Evolutionary conservation across 140 eudicot genomes (phyloP), one percentile per base, ranked within the genome.

Genomic region (Erigeron philadelphicus): DNA sequence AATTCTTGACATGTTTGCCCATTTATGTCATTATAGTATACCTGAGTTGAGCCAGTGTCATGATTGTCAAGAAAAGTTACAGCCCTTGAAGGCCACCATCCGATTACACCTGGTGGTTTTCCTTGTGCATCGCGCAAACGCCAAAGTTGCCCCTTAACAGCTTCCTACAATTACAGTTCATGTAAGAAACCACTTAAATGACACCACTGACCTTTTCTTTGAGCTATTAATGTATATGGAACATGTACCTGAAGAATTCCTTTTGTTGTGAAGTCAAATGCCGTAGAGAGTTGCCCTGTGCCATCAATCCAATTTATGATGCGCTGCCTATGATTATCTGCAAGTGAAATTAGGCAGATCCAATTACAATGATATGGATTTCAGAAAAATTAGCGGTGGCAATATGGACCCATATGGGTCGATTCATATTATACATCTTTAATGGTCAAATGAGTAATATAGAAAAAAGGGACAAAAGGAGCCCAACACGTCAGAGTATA

Each of bases 251-350:
- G 97, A 71, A 91, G 96, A 70, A 91, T 86, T 62, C 96, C 97
- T 76, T 91, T 91, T 2, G 97, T 91, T 61, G 97, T 91, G 82
- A 91, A 91, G 80, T 91, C 97, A 73, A 91, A 91, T 44, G 97
- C 96, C 18, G 96, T 75, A 43, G 97, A 75, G 69, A 86, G 85
- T 75, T 88, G 86, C 38, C 96, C 95, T 11, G 95, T 74, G 71
- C 78, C 84, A 73, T 91, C 97, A 64, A 91, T 86, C 97, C 97
- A 91, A 35, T 86, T 81, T 72, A 91, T 68, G 17, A 91, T 91
- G 58, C 96, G 82, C 77, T 91, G 97, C 79, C 97, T 79, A 76
- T 91, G 97, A 86, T 95, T 88, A 81, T 91, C 97, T 91, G 91
- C 80, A 81, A 17, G 58, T 67, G 15, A 53, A 78, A 40, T 41